Evolutionary conservation across 1,139 yeast species (phyloP).

Genomic region (Sugiyamaella grinbergsii): DNA sequence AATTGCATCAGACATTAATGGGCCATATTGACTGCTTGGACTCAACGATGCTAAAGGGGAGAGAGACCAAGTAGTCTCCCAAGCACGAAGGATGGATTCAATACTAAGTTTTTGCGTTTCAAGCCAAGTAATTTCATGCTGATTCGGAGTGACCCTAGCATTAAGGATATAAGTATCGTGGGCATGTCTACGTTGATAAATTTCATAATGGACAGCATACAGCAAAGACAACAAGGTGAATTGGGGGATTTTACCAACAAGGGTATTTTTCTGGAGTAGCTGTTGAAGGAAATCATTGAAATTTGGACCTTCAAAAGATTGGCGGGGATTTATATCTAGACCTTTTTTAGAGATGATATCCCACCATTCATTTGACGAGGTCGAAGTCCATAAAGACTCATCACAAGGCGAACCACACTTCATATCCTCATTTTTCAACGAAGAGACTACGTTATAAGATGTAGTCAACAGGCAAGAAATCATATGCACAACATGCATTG

Average conservation of each 20-base stretch:
- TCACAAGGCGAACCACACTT: conserved; percentile 76
- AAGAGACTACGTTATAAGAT: conserved; percentile 62
- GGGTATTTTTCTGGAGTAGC: conserved; percentile 37
- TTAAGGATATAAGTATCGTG: conserved; percentile 26
- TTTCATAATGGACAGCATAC: conserved; percentile 71
- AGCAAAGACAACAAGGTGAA: conserved; percentile 63
- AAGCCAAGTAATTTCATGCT: conserved; percentile 33
- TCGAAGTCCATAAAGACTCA: conserved; percentile 71
- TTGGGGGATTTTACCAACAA: conserved; percentile 42
- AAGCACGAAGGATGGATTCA: conserved; percentile 40
- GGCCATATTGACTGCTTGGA: conserved; percentile 43
- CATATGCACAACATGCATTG: conserved; percentile 76
- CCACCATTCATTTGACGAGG: conserved; percentile 62
- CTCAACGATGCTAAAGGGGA: conserved; percentile 45
- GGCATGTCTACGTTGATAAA: conserved; percentile 45
- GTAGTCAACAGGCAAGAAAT: conserved; percentile 71
- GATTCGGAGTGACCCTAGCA: conserved; percentile 13
- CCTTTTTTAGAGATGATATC: conserved; percentile 36
- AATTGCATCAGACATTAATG: conserved; percentile 46
- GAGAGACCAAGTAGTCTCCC: conserved; percentile 47
- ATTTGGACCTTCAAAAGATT: conserved; percentile 36
- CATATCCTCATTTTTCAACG: conserved; percentile 59
- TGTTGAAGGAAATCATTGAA: conserved; percentile 35
- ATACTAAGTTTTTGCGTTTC: conserved; percentile 32
- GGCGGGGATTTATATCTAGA: conserved; percentile 31